Conservation (phyloP, 805 yeast genomes). For the Starmerella gropengiesseri region DNA sequence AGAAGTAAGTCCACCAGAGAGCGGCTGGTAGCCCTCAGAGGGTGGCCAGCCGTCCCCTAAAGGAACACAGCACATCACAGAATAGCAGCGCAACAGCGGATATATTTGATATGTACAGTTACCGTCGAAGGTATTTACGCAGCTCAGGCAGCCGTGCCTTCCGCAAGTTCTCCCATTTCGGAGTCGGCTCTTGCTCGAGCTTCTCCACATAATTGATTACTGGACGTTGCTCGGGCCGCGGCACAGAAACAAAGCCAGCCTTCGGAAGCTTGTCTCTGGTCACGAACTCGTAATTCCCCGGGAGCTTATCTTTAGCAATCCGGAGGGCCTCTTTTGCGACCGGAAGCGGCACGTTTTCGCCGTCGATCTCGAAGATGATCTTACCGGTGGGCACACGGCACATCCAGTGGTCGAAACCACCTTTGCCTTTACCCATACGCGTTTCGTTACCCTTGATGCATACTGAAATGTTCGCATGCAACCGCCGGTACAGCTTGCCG, state of each 20-base stretch:
- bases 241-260: conserved; percentile 52
- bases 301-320: conserved; percentile 83
- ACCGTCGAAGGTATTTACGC: conserved; percentile 53
- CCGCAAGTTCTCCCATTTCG: conserved; percentile 36
- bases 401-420: conserved; percentile 96
- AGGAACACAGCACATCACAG: too few relatives aligned
- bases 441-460: conserved; percentile 96
- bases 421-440: conserved; percentile 99
- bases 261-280: conserved; percentile 51
- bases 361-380: conserved; percentile 71
- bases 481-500: conserved; percentile 67
- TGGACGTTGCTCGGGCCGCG: conserved; percentile 35
- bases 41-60: too few relatives aligned
- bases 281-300: conserved; percentile 83
- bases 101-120: conserved; percentile 17
- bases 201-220: conserved; percentile 44
- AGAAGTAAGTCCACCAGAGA: too few relatives aligned
- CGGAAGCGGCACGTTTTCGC: conserved; percentile 68
- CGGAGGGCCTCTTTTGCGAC: conserved; percentile 82
- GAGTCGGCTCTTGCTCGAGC: conserved; percentile 51
- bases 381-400: conserved; percentile 93
- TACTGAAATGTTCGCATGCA: conserved; percentile 77
- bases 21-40: too few relatives aligned
- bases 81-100: too few relatives aligned
- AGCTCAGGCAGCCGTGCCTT: conserved; percentile 36